These are phyloP conservation scores for Collybia nuda DNA, from an alignment of 768 basidiomycete species.

Conservation along the genomic window DNA sequence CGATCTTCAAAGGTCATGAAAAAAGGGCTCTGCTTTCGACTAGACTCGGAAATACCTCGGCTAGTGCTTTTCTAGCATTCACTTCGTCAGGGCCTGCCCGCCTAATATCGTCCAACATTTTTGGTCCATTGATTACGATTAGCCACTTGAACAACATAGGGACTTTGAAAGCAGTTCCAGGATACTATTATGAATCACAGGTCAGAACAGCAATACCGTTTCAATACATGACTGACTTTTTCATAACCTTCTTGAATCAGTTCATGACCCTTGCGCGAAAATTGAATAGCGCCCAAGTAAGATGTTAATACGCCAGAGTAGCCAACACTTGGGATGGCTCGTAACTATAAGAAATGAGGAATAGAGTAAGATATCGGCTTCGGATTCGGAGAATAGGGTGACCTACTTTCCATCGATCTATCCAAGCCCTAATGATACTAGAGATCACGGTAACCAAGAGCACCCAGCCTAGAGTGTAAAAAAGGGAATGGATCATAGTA, in stretches of 20 bases:
- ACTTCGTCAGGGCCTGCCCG: constrained; percentile 35
- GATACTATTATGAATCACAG: constrained; percentile 12
- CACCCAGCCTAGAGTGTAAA: too few relatives aligned
- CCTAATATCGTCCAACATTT: constrained; percentile 39
- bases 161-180: constrained; percentile 24
- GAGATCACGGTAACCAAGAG: too few relatives aligned
- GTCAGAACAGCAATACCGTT: too few relatives aligned
- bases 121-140: constrained; percentile 31
- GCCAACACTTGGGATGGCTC: constrained; percentile 21
- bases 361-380: too few relatives aligned
- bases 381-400: too few relatives aligned
- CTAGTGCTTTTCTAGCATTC: constrained; percentile 28
- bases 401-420: too few relatives aligned
- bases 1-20: constrained; percentile 13
- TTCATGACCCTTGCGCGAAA: constrained; percentile 16
- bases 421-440: too few relatives aligned
- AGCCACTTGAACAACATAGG: constrained; percentile 29
- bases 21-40: too few relatives aligned
- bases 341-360: not conserved
- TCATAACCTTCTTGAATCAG: constrained; percentile 24
- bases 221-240: constrained; percentile 11
- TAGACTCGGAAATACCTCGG: too few relatives aligned
- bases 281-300: constrained; percentile 17
- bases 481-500: too few relatives aligned
- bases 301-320: constrained; percentile 21